Base-by-base conservation (phyloP, 2,329 filamentous ascomycete genomes). In the Chaetomiaceae sp. region DNA sequence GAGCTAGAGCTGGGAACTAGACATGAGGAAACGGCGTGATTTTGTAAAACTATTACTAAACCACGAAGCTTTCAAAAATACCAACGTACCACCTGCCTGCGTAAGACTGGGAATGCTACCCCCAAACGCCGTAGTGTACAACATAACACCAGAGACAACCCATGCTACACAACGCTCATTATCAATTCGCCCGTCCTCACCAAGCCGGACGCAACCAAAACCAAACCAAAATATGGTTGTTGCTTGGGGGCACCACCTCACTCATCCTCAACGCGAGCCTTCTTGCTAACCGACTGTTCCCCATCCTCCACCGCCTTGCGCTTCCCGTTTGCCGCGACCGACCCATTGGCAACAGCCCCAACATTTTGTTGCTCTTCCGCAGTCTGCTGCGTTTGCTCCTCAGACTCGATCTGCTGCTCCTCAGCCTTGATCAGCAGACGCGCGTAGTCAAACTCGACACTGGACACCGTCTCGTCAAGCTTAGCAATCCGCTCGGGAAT, bases 391-490 rank as follows among this genome's bases (percentile, higher is more conserved):
- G 32, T 50, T 27, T 50, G 58, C 46, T n/a, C n/a, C n/a, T n/a
- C n/a, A n/a, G n/a, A n/a, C n/a, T n/a, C n/a, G n/a, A n/a, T n/a
- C 16, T 47, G 51, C 50, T 64, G 60, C 47, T 71, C 68, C 48
- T 80, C 75, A 33, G 69, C 67, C 45, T 72, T 69, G 14, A 70
- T 68, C 33, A 92, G 69, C 36, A 90, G 72, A 48, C 82, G 76
- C n/a, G 80, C 79, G 67, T 90, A 92, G 60, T 90, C 87, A 46
- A 83, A 78, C 63, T 87, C 81, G 14, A 92, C 85, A 43, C 79
- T 80, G 14, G 77, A 73, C 20, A 90, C 72, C 0, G 85, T 86
- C 60, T 86, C 79, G 45, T 88, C 80, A 3, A 95, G 73, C 73
- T 86, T 89, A 53, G 87, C 79, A 7, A 87, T 80, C 32, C 87